Conservation (phyloP, 2,329 filamentous ascomycete species). For the Verticillium zaregamsianum region DNA sequence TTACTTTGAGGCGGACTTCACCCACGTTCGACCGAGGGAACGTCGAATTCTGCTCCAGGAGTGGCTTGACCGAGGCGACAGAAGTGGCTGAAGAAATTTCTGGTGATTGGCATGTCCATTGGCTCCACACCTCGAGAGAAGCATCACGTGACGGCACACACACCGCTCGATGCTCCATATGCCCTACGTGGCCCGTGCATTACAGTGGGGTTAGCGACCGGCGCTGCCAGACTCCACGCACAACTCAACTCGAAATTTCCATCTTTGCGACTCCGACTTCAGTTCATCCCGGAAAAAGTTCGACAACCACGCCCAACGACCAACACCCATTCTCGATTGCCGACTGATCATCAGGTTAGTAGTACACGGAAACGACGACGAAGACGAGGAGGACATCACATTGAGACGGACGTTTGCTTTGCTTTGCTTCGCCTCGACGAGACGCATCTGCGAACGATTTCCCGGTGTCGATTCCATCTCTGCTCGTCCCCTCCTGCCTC, state of each 20-base stretch:
- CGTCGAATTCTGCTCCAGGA: background rate
- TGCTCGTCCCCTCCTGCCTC: background rate
- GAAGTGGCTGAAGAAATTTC: background rate
- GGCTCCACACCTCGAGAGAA: background rate
- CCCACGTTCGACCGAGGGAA: too few species aligned
- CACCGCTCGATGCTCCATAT: background rate
- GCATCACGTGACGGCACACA: background rate
- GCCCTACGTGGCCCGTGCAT: constrained; percentile 4
- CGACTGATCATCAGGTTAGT: constrained; percentile 45
- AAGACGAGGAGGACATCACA: constrained; percentile 9
- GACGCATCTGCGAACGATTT: background rate
- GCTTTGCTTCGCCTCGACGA: background rate
- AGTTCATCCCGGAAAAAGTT: constrained; percentile 7
- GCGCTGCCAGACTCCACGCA: background rate
- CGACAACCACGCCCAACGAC: constrained; percentile 2
- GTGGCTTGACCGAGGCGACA: background rate
- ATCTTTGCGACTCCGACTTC: background rate
- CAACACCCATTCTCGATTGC: constrained; percentile 30
- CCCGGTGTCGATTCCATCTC: background rate
- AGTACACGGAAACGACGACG: constrained; percentile 22
- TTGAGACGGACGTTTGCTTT: background rate
- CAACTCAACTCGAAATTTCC: background rate
- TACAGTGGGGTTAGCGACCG: background rate
- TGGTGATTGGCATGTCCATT: background rate
- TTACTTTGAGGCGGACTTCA: too few species aligned